Percentiles rank a stretch among this genome's conserved stretches.
phyloP scores from a whole-genome alignment of 1,284 basidiomycete genomes.

The Marasmius sp. region DNA sequence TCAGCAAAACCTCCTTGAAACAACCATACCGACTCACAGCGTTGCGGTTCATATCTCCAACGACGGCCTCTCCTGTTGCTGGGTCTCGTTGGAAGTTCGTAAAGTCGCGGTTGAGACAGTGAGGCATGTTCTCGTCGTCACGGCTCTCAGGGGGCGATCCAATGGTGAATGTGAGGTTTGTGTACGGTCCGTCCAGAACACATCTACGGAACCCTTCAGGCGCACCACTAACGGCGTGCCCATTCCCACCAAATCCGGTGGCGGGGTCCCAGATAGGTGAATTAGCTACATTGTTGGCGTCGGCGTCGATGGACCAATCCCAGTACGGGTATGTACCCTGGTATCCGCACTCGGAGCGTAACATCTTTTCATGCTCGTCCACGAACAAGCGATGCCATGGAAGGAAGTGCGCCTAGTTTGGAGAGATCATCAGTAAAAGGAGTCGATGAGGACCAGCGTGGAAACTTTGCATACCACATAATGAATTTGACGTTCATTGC shows the following conservation, averaged over 20 bases:
- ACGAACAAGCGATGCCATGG: constrained; percentile 3
- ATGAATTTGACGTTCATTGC: not conserved
- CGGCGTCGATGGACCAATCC: constrained; percentile 2
- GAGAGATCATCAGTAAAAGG: too few relatives aligned
- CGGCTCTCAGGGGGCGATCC: not conserved
- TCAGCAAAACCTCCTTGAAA: not conserved
- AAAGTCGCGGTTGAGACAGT: not conserved
- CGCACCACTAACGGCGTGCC: not conserved
- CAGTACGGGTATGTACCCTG: not conserved
- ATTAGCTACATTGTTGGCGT: not conserved
- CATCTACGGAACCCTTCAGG: not conserved
- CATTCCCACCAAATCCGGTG: not conserved
- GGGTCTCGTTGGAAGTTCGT: not conserved
- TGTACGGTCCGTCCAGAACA: not conserved
- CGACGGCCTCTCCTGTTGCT: not conserved
- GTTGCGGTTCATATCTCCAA: not conserved
- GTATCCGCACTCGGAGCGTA: not conserved
- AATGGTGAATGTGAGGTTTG: not conserved
- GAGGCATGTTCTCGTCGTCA: not conserved
- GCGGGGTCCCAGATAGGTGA: not conserved
- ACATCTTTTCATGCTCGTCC: not conserved
- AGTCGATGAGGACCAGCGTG: not conserved
- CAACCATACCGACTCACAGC: not conserved
- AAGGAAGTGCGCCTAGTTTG: not conserved
- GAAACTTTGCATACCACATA: not conserved